These are phyloP conservation scores for Cercospora sesami DNA, from an alignment of 2,329 filamentous ascomycete genomes.

Conservation along the genomic window DNA sequence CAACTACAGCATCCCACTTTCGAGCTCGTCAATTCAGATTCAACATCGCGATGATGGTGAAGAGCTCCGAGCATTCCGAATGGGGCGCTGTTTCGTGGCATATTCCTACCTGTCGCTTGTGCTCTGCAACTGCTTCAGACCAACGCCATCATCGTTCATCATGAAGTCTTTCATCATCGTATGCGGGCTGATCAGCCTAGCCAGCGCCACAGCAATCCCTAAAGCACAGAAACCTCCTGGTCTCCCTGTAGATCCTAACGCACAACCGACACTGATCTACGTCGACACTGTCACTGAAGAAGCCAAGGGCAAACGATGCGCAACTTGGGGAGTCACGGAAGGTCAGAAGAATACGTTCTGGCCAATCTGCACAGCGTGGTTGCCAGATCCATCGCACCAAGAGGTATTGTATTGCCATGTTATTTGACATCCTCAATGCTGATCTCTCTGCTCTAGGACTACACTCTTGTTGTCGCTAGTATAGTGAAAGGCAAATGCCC, in stretches of 20 bases:
- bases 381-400: background rate
- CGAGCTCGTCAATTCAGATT: background rate
- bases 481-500: background rate
- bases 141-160: background rate
- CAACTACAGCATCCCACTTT: background rate
- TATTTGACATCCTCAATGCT: background rate
- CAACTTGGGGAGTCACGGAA: background rate
- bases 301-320: slow-evolving; percentile 1
- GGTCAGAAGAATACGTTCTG: background rate
- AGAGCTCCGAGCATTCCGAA: background rate
- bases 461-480: background rate
- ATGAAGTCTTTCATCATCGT: background rate
- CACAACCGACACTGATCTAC: background rate
- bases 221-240: background rate
- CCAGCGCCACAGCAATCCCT: background rate
- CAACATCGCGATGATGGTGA: background rate
- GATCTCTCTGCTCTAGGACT: background rate
- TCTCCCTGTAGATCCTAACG: background rate
- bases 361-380: background rate
- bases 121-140: background rate
- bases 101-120: background rate
- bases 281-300: background rate
- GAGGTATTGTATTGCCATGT: background rate
- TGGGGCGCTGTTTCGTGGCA: background rate
- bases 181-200: background rate